Conservation (phyloP, 371 early-diverging fungal genomes). For the Sporodiniella umbellata region DNA sequence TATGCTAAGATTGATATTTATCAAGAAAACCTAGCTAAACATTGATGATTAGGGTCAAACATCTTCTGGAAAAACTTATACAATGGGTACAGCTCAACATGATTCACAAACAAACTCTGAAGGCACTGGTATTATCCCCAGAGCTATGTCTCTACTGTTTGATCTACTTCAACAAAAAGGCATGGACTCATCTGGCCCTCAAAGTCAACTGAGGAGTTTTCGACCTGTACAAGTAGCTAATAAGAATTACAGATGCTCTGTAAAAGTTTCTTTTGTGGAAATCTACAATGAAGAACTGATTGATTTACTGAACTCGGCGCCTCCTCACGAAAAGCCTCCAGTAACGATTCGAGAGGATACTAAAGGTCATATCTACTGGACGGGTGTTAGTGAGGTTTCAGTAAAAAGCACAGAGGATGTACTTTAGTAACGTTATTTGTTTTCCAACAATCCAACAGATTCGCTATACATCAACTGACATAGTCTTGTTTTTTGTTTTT, state of each 20-base stretch:
- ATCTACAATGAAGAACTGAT: constrained; percentile 97
- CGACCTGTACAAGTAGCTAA: constrained; percentile 5
- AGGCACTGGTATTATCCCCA: constrained; percentile 84
- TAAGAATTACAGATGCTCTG: constrained; percentile 36
- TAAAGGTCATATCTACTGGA: constrained; percentile 88
- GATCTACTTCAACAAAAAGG: constrained; percentile 44
- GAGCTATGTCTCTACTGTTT: constrained; percentile 84
- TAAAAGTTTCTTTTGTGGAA: constrained; percentile 81
- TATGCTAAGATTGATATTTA: constrained; percentile 24
- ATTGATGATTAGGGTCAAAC: constrained; percentile 81
- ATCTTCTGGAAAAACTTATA: constrained; percentile 97
- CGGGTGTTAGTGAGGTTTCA: constrained; percentile 80
- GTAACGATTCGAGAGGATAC: constrained; percentile 90
- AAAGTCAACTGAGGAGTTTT: constrained; percentile 6
- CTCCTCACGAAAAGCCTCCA: constrained; percentile 55
- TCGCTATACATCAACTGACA: too few relatives aligned
- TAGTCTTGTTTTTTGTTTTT: constrained; percentile 17
- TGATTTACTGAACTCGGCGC: constrained; percentile 70
- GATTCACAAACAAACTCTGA: constrained; percentile 52
- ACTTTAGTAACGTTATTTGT: constrained; percentile 66
- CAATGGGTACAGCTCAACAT: constrained; percentile 94
- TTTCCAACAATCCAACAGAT: too few relatives aligned
- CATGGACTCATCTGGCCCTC: background rate
- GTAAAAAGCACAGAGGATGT: constrained; percentile 79
- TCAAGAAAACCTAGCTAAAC: too few relatives aligned